Conservation (phyloP, 2,329 filamentous ascomycete species). For the Metarhizium album region DNA sequence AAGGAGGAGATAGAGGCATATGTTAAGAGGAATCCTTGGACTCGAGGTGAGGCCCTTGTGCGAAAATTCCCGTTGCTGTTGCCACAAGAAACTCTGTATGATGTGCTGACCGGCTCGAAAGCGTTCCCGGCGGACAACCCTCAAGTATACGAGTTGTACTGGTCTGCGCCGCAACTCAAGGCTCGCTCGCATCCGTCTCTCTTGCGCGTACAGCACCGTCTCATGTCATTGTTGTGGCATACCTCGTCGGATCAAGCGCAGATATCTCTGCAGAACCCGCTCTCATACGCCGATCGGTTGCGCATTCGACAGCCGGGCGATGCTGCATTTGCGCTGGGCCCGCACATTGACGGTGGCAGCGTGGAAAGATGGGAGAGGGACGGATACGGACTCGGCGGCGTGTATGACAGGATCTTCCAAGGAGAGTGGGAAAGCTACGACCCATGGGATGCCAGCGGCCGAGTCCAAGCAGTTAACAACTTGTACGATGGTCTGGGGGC, state of each 20-base stretch:
- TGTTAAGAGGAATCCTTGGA: constrained; percentile 49
- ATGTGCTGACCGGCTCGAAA: constrained; percentile 10
- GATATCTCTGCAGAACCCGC: constrained; percentile 42
- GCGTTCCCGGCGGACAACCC: constrained; percentile 58
- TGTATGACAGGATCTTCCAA: constrained; percentile 63
- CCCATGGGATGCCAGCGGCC: constrained; percentile 64
- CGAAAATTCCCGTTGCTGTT: not conserved
- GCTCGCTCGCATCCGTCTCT: constrained; percentile 58
- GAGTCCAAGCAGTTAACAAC: constrained; percentile 59
- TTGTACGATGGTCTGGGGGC: constrained; percentile 72
- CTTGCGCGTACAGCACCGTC: constrained; percentile 46
- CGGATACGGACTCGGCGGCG: constrained; percentile 54
- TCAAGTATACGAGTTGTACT: constrained; percentile 67
- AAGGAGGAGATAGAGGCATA: constrained; percentile 58
- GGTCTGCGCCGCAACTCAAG: constrained; percentile 57
- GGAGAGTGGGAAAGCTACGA: constrained; percentile 76
- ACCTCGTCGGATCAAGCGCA: constrained; percentile 32
- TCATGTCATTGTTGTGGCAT: constrained; percentile 53
- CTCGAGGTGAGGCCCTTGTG: constrained; percentile 32
- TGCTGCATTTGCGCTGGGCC: constrained; percentile 57
- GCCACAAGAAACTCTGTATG: not conserved
- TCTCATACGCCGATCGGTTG: constrained; percentile 61
- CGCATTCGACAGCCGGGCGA: constrained; percentile 65
- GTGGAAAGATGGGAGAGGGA: constrained; percentile 64
- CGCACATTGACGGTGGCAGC: constrained; percentile 64